A percentile compares a stretch with the other conserved stretches of the same genome.
Conservation (phyloP, 2,329 filamentous ascomycete genomes). For the Biscogniauxia marginata region DNA sequence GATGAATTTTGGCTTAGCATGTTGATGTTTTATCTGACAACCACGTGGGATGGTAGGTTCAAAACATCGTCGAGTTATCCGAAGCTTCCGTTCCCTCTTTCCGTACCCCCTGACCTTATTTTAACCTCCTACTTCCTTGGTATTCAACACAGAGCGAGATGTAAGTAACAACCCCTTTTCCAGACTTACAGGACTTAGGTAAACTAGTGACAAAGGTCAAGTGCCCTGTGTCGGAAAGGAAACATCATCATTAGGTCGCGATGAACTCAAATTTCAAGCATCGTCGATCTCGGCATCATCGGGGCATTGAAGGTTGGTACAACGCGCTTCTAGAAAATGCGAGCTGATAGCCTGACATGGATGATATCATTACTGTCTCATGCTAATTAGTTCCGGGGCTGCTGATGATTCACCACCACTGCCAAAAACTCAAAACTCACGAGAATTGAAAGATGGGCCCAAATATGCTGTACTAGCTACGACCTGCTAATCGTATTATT, state of each 20-base stretch:
- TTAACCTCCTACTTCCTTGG: too few species aligned
- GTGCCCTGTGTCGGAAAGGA: not conserved
- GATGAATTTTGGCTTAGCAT: too few species aligned
- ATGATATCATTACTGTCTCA: constrained; percentile 21
- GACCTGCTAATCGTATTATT: not conserved
- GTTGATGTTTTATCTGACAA: too few species aligned
- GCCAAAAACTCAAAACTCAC: not conserved
- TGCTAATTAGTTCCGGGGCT: not conserved
- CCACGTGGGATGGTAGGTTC: not conserved
- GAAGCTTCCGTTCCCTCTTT: too few species aligned
- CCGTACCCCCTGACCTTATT: too few species aligned
- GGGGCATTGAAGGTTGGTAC: not conserved
- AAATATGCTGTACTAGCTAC: not conserved
- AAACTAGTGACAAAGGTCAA: too few species aligned
- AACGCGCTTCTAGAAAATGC: too few species aligned
- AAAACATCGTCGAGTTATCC: not conserved
- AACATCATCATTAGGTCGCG: constrained; percentile 2
- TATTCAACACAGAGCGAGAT: too few species aligned
- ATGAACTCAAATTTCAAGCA: constrained; percentile 7
- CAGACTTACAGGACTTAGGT: too few species aligned
- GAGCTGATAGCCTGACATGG: not conserved
- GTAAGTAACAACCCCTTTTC: too few species aligned
- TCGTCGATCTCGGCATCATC: not conserved
- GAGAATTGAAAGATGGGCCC: not conserved
- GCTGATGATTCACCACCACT: constrained; percentile 5